phyloP scores from a whole-genome alignment of 2,329 filamentous ascomycete genomes.

The Ophiocordyceps sinensis region DNA sequence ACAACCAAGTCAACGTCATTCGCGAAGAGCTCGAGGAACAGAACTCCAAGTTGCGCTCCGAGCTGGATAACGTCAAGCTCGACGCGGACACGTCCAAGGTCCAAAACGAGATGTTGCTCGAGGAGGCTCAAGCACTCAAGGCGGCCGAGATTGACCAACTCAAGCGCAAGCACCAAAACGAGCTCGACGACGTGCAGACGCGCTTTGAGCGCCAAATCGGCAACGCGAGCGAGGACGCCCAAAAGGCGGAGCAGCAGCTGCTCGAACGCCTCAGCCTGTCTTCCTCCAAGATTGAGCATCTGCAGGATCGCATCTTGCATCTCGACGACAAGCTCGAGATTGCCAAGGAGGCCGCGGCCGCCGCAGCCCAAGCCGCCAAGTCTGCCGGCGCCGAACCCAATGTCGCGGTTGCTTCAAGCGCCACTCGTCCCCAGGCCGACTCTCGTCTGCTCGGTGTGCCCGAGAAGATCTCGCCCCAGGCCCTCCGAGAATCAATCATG shows the following conservation, averaged over 20 bases:
- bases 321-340: slow-evolving; percentile 87
- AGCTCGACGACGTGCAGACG: slow-evolving; percentile 59
- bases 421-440: slow-evolving; percentile 9
- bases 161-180: slow-evolving; percentile 46
- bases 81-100: slow-evolving; percentile 71
- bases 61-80: slow-evolving; percentile 64
- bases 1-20: slow-evolving; percentile 71
- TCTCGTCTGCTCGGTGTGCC: slow-evolving; percentile 38
- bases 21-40: slow-evolving; percentile 73
- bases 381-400: slow-evolving; percentile 30
- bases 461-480: slow-evolving; percentile 86
- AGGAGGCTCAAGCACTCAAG: slow-evolving; percentile 62
- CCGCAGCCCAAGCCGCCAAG: slow-evolving; percentile 65
- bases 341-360: slow-evolving; percentile 71
- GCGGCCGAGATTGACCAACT: slow-evolving; percentile 37
- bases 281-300: slow-evolving; percentile 69
- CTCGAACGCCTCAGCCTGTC: slow-evolving; percentile 70
- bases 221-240: slow-evolving; percentile 66
- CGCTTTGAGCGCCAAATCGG: slow-evolving; percentile 62
- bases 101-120: slow-evolving; percentile 69
- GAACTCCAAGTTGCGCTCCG: slow-evolving; percentile 53
- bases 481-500: slow-evolving; percentile 87
- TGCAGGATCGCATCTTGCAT: slow-evolving; percentile 71
- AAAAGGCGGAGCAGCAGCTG: slow-evolving; percentile 65
- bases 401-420: slow-evolving; percentile 6